These are phyloP conservation scores for Wilcoxina mikolae DNA, from an alignment of 495 filamentous ascomycete genomes.

Conservation along the genomic window DNA sequence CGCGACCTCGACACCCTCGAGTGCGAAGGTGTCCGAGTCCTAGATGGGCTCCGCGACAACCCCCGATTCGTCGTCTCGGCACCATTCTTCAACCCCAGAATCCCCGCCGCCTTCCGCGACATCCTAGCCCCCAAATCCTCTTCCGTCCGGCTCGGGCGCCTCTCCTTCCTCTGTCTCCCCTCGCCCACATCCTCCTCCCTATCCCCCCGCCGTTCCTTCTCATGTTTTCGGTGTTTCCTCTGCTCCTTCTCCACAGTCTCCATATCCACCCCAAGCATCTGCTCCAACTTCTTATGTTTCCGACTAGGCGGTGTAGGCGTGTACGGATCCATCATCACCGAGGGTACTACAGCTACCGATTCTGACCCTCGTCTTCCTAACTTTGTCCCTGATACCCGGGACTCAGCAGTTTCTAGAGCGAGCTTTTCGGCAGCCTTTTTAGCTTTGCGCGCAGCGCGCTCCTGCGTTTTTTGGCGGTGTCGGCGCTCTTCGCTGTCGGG, in stretches of 20 bases:
- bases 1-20: too few relatives aligned
- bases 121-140: not conserved
- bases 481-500: not conserved
- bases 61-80: not conserved
- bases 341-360: not conserved
- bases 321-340: not conserved
- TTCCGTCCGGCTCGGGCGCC: not conserved
- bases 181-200: not conserved
- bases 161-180: not conserved
- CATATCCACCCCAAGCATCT: not conserved
- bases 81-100: not conserved
- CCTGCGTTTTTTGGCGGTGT: not conserved
- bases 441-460: constrained; percentile 3
- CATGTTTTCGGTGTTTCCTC: not conserved
- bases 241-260: not conserved
- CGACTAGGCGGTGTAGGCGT: not conserved
- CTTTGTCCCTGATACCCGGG: not conserved
- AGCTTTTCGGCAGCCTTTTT: constrained; percentile 4
- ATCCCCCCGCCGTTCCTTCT: not conserved
- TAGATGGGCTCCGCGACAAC: not conserved
- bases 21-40: not conserved
- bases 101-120: not conserved
- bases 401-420: not conserved
- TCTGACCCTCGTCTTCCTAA: not conserved
- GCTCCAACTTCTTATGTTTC: not conserved